These are phyloP conservation scores for Kluyveromyces wickerhamii DNA, from an alignment of 805 yeast species.

Conservation along the genomic window DNA sequence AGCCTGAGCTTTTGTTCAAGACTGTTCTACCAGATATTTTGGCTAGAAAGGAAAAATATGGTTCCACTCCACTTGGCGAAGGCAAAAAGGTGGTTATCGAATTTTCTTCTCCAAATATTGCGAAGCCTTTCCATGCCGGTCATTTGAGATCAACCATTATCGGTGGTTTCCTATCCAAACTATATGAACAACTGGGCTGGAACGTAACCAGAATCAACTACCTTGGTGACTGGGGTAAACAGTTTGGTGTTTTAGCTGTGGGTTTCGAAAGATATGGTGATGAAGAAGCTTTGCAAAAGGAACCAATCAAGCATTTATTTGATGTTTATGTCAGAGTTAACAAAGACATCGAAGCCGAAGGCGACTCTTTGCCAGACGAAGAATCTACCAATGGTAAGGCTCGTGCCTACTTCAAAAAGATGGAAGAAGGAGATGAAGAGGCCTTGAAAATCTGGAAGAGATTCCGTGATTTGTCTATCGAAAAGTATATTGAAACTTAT, in stretches of 20 bases:
- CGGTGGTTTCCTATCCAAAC: slow-evolving; percentile 88
- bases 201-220: slow-evolving; percentile 89
- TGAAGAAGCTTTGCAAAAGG: slow-evolving; percentile 57
- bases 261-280: slow-evolving; percentile 84
- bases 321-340: slow-evolving; percentile 88
- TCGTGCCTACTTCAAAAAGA: slow-evolving; percentile 73
- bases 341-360: slow-evolving; percentile 56
- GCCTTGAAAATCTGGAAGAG: slow-evolving; percentile 75
- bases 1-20: slow-evolving; percentile 55
- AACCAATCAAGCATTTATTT: slow-evolving; percentile 91
- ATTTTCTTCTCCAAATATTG: slow-evolving; percentile 96
- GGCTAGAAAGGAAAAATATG: slow-evolving; percentile 51
- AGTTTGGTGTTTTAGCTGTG: slow-evolving; percentile 90
- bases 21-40: slow-evolving; percentile 66
- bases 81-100: slow-evolving; percentile 73
- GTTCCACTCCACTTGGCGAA: slow-evolving; percentile 64
- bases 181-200: slow-evolving; percentile 88
- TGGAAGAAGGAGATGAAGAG: slow-evolving; percentile 89
- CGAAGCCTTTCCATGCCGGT: slow-evolving; percentile 99
- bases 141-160: slow-evolving; percentile 96
- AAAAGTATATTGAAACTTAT: slow-evolving; percentile 77
- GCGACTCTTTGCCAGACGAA: slow-evolving; percentile 39
- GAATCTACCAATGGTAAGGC: slow-evolving; percentile 72
- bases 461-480: slow-evolving; percentile 87
- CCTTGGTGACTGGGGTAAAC: slow-evolving; percentile 99